Percentiles rank a stretch among this genome's conserved stretches.
These are phyloP conservation scores for Steccherinum ochraceum DNA, from an alignment of 768 basidiomycete species.

Conservation along the genomic window DNA sequence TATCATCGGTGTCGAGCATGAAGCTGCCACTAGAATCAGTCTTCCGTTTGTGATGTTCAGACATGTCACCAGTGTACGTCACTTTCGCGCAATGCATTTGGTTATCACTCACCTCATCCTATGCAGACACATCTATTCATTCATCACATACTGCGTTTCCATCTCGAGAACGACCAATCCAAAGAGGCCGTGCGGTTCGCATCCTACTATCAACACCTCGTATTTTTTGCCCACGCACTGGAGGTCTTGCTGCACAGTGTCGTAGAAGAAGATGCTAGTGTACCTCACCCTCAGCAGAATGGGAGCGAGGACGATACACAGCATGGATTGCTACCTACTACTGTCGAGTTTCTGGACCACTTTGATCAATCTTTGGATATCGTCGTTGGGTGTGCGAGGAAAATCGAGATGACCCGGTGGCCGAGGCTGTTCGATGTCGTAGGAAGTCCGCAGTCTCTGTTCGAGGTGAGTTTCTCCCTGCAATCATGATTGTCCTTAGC, in stretches of 20 bases:
- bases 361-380: constrained; percentile 90
- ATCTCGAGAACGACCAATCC: constrained; percentile 57
- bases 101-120: neutral
- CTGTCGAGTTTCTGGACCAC: constrained; percentile 90
- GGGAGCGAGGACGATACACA: constrained; percentile 12
- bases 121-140: constrained; percentile 87
- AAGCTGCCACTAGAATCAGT: constrained; percentile 66
- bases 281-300: constrained; percentile 19
- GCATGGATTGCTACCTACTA: constrained; percentile 50
- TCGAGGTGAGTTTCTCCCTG: constrained; percentile 68
- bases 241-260: constrained; percentile 94
- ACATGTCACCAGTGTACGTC: constrained; percentile 79
- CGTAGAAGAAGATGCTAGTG: constrained; percentile 71
- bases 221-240: constrained; percentile 90
- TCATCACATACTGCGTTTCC: constrained; percentile 82
- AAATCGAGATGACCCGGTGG: constrained; percentile 94
- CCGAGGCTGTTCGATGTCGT: constrained; percentile 81
- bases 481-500: neutral
- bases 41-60: constrained; percentile 89
- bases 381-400: constrained; percentile 92
- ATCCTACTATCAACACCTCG: constrained; percentile 76
- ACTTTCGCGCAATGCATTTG: neutral
- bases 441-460: constrained; percentile 84
- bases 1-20: constrained; percentile 92
- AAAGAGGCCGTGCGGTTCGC: constrained; percentile 84